Evolutionary conservation across 495 filamentous ascomycete genomes (phyloP), one percentile per base, ranked within the genome.

Genomic region (Lentithecium fluviatile): DNA sequence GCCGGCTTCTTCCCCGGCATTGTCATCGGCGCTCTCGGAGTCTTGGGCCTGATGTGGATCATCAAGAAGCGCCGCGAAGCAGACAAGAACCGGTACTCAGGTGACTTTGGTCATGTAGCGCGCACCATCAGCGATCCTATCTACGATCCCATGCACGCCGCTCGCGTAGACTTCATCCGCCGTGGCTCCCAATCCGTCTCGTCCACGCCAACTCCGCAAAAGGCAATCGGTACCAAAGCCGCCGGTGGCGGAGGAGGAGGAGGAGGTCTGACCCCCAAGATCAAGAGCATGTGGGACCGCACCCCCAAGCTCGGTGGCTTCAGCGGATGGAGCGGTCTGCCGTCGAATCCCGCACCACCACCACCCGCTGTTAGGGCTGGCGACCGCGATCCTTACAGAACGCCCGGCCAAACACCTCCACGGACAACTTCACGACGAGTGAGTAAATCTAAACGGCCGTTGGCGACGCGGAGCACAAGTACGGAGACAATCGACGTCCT

Each of bases 1-100:
- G 83, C 79, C 19, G 85, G 85, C 19, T 84, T 88, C 74, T 84
- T 88, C 65, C 82, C 85, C 4, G 85, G 86, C 8, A 70, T 83
- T 10, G 40, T 83, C 19, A 68, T 81, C 45, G 86, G 84, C 13
- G 76, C 74, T n/a, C 61, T 83, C 6, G 55, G 76, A 19, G 72
- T 76, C 12, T 66, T 80, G 15, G 66, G 77, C 12, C 58, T 82
- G 1, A 65, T 77, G 34, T 66, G 66, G 62, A 12, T 79, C 25
- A 68, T 80, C 53, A 79, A 76, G 47, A 58, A 79, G 42, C 74
- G 79, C 29, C 72, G 70, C 50, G 66, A 70, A n/a, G 66, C 67
- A 11, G 45, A 64, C 2, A 54, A 69, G 32, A 51, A 64, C 48
- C 62, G 65, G 32, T 69, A 70, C 56, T 70, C 68, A 19, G 76